These are phyloP conservation scores for Dictyostelium purpureum DNA, from an alignment of 78 protist species.

Conservation along the genomic window DNA sequence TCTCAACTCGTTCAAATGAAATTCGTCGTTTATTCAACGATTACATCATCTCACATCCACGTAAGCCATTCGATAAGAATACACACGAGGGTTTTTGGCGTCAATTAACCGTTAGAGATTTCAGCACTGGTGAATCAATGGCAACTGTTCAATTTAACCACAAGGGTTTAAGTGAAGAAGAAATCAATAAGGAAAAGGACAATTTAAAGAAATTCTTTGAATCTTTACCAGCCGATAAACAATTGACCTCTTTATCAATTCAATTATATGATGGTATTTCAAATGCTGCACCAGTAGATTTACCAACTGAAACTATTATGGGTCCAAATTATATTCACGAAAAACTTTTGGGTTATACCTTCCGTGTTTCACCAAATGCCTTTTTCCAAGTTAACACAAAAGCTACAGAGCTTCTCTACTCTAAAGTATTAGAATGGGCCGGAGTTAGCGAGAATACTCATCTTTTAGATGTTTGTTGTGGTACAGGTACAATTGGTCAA, in stretches of 20 bases:
- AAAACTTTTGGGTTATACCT: constrained; percentile 63
- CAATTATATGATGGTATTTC: constrained; percentile 51
- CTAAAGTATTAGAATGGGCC: constrained; percentile 70
- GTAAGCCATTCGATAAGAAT: constrained; percentile 59
- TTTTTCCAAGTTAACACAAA: constrained; percentile 92
- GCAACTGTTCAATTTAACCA: constrained; percentile 59
- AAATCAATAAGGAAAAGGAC: neutral
- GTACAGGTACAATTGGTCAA: constrained; percentile 97
- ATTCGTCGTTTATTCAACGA: constrained; percentile 19
- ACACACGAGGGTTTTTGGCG: constrained; percentile 82
- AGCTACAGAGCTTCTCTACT: constrained; percentile 66
- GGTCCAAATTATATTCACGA: constrained; percentile 77
- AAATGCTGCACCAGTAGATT: constrained; percentile 78
- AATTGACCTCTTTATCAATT: constrained; percentile 1
- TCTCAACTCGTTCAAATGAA: constrained; percentile 23
- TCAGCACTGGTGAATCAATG: constrained; percentile 81
- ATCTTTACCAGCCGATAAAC: neutral
- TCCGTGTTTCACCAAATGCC: constrained; percentile 55
- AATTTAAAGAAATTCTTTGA: neutral
- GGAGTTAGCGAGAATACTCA: neutral
- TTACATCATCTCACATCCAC: neutral
- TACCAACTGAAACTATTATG: constrained; percentile 20
- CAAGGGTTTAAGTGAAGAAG: constrained; percentile 5
- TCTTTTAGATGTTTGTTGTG: constrained; percentile 95
- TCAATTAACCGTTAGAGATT: constrained; percentile 64